These are phyloP conservation scores for Xylariaceae sp. DNA, from an alignment of 2,329 filamentous ascomycete species.

Conservation along the genomic window DNA sequence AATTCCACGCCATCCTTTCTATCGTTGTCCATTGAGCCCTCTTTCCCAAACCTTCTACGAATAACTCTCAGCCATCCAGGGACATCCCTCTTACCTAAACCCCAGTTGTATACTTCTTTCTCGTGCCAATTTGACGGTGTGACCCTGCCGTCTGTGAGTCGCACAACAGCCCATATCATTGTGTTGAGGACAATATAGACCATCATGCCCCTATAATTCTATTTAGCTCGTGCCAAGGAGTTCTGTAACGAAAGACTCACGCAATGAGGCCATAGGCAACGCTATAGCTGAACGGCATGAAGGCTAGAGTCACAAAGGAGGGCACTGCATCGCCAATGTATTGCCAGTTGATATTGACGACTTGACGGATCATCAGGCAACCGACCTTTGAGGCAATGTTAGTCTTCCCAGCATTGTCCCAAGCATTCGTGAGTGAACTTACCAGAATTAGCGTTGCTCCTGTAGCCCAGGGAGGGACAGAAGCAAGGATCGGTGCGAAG, in stretches of 20 bases:
- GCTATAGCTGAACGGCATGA: constrained; percentile 79
- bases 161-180: constrained; percentile 52
- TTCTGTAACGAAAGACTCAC: constrained; percentile 44
- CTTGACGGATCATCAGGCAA: constrained; percentile 76
- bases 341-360: constrained; percentile 74
- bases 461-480: constrained; percentile 77
- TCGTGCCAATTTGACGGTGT: constrained; percentile 55
- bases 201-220: constrained; percentile 48
- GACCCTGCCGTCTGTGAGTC: constrained; percentile 49
- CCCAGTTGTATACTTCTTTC: constrained; percentile 60
- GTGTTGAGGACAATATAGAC: constrained; percentile 59
- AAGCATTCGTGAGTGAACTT: constrained; percentile 28
- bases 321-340: constrained; percentile 77
- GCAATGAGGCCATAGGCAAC: constrained; percentile 78
- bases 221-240: constrained; percentile 2
- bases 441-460: constrained; percentile 72
- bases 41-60: constrained; percentile 26
- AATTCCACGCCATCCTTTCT: constrained; percentile 37
- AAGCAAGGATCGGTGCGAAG: constrained; percentile 76
- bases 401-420: neutral
- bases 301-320: constrained; percentile 73
- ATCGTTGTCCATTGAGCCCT: constrained; percentile 14
- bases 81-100: constrained; percentile 56
- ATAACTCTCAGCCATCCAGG: constrained; percentile 58
- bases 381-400: constrained; percentile 55